Base-by-base conservation (phyloP, 2,329 filamentous ascomycete species). In the Penicillium capsulatum region DNA sequence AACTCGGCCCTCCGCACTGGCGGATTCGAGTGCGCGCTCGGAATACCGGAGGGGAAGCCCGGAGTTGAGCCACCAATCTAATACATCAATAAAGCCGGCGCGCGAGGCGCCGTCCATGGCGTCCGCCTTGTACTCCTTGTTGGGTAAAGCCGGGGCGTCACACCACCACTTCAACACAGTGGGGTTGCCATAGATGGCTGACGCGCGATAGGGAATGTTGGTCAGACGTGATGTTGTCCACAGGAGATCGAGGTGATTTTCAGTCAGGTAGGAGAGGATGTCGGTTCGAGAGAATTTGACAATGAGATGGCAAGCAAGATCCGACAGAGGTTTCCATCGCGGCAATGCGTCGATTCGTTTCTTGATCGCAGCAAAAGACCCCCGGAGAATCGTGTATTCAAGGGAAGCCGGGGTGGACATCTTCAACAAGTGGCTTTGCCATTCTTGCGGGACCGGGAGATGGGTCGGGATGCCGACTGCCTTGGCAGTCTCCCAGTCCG, bases 151-250 rank as follows among this genome's bases (percentile, higher is more conserved):
- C 0, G 83, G 80, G 10, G 86, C 90, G 20, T 84, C 84, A 35
- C 82, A 81, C 91, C 91, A 97, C 79, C 90, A 96, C 48, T 92
- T 86, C 7, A 97, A 72, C 20, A 97, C 85, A 44, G 89, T 85
- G 1, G 80, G 81, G 36, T 86, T 83, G 32, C 86, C 87, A 60
- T 92, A 96, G 47, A 90, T 85, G 2, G 83, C 82, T 2, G 88
- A 94, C 0, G 89, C 89, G 60, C 92, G 92, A 51, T 87, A 90
- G 0, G 90, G 88, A 2, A 96, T 75, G 31, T 89, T 83, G 30
- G 86, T 86, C 37, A 81, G 75, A 31, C 86, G 86, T 59, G 90
- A 90, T 19, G 90, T 92, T 2, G 83, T 81, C 76, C 84, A 89
- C 68, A 94, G 92, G 3, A 96, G 78, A 44, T 94, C 79, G 37